Evolutionary conservation across 208 protist genomes (phyloP), one percentile per base, ranked within the genome.

Genomic region (Trypanosoma lewisi): DNA sequence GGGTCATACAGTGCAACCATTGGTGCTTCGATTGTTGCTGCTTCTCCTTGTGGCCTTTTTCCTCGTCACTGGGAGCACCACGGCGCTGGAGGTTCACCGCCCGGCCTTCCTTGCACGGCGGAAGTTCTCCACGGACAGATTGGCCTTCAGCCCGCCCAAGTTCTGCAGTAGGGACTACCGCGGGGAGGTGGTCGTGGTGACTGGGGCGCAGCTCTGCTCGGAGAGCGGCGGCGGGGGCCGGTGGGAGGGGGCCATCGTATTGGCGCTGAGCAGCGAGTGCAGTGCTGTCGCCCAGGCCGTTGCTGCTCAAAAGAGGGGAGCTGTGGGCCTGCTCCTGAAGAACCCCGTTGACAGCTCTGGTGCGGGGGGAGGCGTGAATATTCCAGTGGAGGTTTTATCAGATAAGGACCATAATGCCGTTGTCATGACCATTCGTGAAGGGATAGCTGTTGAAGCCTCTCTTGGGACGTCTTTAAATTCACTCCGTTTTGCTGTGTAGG

Each of bases 371-470:
- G 55, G 42, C 3, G 70, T 76, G 50, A 34, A 48, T 37, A 76
- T 76, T 34, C 33, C 37, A 2, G 70, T 76, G 1, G 70, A 76
- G 48, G 8, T 39, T 19, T 56, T 76, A n/a, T 16, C 16, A 14
- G 6, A 6, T 0, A 45, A 9, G 0, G 70, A 70, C 28, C 59
- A 53, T 36, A 19, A 52, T 8, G 19, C 57, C 14, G 34, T 76
- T n/a, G 11, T 6, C 1, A 19, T 19, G 2, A 50, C 57, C 0
- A 21, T 76, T n/a, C 23, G 62, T 0, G 6, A 68, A n/a, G 42
- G 30, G 16, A 37, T 70, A n/a, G 2, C 16, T 14, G 52, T 77
- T 5, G 63, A 67, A 12, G 64, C 57, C 14, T 66, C 59, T 21
- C 27, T 70, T 19, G 71, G 71, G 1, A 34, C 16, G 0, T 50